Percentiles rank a stretch among this genome's conserved stretches.
Conservation (phyloP, 2,329 filamentous ascomycete species). For the Rhexocercosporidium sp. region DNA sequence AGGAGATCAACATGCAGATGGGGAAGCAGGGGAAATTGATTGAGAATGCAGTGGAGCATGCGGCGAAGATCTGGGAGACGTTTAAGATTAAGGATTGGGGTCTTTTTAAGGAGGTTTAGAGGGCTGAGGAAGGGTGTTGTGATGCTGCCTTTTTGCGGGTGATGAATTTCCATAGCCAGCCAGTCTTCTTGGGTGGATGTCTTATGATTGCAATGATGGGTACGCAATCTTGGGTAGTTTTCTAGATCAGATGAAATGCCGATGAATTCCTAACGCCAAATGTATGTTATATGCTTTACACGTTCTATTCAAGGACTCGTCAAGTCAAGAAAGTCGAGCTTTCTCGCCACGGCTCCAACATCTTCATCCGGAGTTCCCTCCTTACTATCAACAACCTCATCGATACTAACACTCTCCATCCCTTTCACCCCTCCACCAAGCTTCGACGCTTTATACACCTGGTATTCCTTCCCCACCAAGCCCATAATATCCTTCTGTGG, state of each 20-base stretch:
- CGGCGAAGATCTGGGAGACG: constrained; percentile 69
- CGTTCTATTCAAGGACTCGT: constrained; percentile 29
- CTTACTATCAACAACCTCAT: constrained; percentile 19
- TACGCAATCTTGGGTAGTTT: neutral
- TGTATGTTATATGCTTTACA: neutral
- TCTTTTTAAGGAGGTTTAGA: constrained; percentile 56
- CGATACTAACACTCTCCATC: constrained; percentile 2
- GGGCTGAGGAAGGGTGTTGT: neutral
- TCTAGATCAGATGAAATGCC: constrained; percentile 5
- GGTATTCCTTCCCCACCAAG: constrained; percentile 67
- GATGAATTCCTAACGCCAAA: neutral
- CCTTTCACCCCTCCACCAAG: constrained; percentile 6
- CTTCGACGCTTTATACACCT: constrained; percentile 51
- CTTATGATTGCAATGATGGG: neutral
- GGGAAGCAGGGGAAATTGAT: constrained; percentile 71
- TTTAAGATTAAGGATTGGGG: constrained; percentile 83
- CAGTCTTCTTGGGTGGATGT: neutral
- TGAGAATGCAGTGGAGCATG: constrained; percentile 71
- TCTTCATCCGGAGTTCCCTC: constrained; percentile 25
- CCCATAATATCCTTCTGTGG: constrained; percentile 73
- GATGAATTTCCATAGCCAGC: neutral
- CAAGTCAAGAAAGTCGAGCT: constrained; percentile 42
- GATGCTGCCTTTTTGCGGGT: neutral
- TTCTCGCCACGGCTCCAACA: constrained; percentile 34
- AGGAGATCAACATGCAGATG: constrained; percentile 70